Evolutionary conservation across 306 rosid species (phyloP).

Genomic region (Astragalus glycyphyllos): DNA sequence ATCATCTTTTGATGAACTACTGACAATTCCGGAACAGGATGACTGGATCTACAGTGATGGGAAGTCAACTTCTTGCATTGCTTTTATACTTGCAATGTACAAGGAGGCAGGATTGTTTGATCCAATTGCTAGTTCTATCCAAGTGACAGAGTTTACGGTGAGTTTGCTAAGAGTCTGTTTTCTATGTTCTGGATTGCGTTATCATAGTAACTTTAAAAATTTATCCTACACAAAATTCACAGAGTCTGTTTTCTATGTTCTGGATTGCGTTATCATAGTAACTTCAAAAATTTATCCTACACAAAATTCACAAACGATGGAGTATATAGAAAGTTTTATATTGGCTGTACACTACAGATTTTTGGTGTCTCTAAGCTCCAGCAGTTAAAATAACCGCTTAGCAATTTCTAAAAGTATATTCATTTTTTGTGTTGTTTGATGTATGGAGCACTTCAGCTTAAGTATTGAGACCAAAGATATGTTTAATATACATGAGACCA

Average conservation of each 20-base stretch:
- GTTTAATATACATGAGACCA: not conserved
- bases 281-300: too few species aligned
- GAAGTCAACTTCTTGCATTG: constrained; percentile 88
- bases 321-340: too few species aligned
- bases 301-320: too few species aligned
- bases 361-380: too few species aligned
- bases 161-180: constrained; percentile 44
- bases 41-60: constrained; percentile 94
- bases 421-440: constrained; percentile 5
- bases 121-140: constrained; percentile 78
- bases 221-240: too few species aligned
- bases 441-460: not conserved
- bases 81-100: constrained; percentile 90
- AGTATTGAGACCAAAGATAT: not conserved
- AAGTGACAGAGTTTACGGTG: constrained; percentile 98
- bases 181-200: constrained; percentile 27
- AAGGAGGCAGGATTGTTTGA: constrained; percentile 92
- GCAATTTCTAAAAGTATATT: too few species aligned
- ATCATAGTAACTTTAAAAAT: not conserved
- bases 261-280: constrained; percentile 9
- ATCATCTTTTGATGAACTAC: constrained; percentile 81
- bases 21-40: constrained; percentile 90
- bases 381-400: too few species aligned
- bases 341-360: too few species aligned
- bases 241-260: constrained; percentile 24